phyloP scores from a whole-genome alignment of 2,329 filamentous ascomycete species.

The Pestalotiopsis sp. region DNA sequence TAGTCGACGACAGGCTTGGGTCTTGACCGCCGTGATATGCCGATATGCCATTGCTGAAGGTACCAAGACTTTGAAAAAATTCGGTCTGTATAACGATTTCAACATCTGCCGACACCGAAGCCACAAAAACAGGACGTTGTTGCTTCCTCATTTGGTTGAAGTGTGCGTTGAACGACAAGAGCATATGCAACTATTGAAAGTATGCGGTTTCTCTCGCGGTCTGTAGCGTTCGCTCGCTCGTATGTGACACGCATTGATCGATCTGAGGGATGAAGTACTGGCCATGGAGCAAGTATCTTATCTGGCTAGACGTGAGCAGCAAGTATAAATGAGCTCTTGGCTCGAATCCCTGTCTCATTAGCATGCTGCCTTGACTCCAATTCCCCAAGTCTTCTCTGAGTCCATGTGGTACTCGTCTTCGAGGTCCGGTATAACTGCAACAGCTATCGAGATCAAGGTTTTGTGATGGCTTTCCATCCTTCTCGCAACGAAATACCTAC shows the following conservation, averaged over 20 bases:
- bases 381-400: background rate
- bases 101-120: no score
- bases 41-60: no score
- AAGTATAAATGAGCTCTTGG: background rate
- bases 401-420: background rate
- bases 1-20: background rate
- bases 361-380: background rate
- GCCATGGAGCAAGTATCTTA: no score
- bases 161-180: no score
- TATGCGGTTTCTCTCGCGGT: no score
- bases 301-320: background rate
- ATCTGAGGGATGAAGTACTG: background rate
- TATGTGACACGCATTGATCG: no score
- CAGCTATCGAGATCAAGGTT: background rate
- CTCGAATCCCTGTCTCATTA: background rate
- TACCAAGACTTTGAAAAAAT: no score
- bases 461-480: background rate
- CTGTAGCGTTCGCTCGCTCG: no score
- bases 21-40: background rate
- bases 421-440: background rate
- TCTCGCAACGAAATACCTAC: background rate
- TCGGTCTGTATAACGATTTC: no score
- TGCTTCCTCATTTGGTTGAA: no score
- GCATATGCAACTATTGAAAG: no score
- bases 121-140: no score